These are phyloP conservation scores for Colletotrichum sp. DNA, from an alignment of 2,329 filamentous ascomycete genomes.

Conservation along the genomic window DNA sequence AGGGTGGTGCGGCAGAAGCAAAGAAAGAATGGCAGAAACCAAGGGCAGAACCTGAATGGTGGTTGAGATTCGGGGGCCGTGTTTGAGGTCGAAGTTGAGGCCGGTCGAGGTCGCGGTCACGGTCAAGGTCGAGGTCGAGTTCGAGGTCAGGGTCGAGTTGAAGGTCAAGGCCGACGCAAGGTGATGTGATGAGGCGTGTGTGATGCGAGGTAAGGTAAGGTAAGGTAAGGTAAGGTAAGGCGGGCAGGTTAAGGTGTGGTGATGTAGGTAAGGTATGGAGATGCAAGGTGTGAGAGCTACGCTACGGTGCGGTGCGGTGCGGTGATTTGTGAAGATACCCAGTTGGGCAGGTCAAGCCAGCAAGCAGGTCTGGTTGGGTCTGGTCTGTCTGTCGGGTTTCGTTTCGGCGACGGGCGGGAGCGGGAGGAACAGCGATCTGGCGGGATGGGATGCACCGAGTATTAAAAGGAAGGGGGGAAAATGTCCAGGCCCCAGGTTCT, in stretches of 20 bases:
- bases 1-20: background rate
- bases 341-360: background rate
- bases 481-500: background rate
- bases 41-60: background rate
- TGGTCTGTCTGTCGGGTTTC: conserved; percentile 10
- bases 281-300: background rate
- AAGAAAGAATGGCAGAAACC: background rate
- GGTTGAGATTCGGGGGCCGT: background rate
- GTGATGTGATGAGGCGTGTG: conserved; percentile 2
- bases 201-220: background rate
- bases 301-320: background rate
- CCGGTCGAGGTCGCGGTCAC: background rate
- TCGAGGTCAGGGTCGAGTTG: background rate
- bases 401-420: conserved; percentile 21
- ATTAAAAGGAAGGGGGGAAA: background rate
- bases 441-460: conserved; percentile 15
- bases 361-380: background rate
- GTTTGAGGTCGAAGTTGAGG: background rate
- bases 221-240: background rate
- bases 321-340: background rate
- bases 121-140: background rate
- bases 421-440: conserved; percentile 22
- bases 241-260: background rate
- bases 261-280: background rate
- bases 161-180: background rate